These are phyloP conservation scores for Fusarium sp. DNA, from an alignment of 2,329 filamentous ascomycete species.

Conservation along the genomic window DNA sequence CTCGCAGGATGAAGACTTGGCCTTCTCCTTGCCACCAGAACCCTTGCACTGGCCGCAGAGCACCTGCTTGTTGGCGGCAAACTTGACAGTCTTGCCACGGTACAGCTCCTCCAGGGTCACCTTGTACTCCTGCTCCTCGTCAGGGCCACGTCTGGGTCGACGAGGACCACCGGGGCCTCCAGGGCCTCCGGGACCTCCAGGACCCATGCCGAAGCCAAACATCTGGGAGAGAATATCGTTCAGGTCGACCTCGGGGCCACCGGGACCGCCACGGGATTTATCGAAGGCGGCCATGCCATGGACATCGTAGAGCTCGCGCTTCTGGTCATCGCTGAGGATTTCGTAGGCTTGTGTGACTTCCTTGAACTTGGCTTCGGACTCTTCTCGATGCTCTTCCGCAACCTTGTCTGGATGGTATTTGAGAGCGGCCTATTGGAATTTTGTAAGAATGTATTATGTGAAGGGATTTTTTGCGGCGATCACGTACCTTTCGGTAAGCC, in stretches of 20 bases:
- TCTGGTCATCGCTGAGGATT: conserved; percentile 96
- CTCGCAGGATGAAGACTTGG: conserved; percentile 85
- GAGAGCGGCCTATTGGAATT: conserved; percentile 77
- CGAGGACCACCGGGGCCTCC: conserved; percentile 69
- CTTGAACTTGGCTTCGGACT: conserved; percentile 94
- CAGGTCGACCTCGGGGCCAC: conserved; percentile 82
- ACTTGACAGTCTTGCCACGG: conserved; percentile 98
- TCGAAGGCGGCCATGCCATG: conserved; percentile 98
- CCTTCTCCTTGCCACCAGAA: conserved; percentile 90
- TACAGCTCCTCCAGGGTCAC: conserved; percentile 95
- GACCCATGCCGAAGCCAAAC: conserved; percentile 83
- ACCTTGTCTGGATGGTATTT: conserved; percentile 97
- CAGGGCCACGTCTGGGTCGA: conserved; percentile 78
- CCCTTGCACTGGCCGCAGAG: conserved; percentile 91
- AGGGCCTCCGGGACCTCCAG: conserved; percentile 60
- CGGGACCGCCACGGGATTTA: conserved; percentile 75
- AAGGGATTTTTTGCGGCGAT: conserved; percentile 8
- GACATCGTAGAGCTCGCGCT: conserved; percentile 90
- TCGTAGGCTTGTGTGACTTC: conserved; percentile 94
- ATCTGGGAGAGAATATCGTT: conserved; percentile 95
- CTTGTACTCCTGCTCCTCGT: conserved; percentile 92
- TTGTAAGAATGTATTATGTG: conserved; percentile 28
- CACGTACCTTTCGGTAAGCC: conserved; percentile 89
- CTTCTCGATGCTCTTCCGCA: conserved; percentile 84
- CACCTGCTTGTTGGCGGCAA: conserved; percentile 94